Base-by-base conservation (phyloP, 2,329 filamentous ascomycete species). In the Aplosporella prunicola region DNA sequence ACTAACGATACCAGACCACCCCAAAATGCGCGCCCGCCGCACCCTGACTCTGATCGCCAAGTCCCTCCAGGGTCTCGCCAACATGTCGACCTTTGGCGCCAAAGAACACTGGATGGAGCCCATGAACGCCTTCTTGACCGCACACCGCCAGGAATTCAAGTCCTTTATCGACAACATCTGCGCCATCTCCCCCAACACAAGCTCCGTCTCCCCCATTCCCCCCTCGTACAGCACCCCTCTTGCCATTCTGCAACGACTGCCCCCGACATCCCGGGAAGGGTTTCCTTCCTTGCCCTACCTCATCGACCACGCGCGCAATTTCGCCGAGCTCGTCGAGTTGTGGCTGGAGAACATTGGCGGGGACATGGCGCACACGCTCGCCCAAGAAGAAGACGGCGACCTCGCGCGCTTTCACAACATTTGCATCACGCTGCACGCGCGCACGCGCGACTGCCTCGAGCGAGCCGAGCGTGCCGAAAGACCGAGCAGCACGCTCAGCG, bases 81-180 rank as follows among this genome's bases (percentile, higher is more conserved):
- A 95, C 56, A 72, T 95, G 61, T 84, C 85, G 2, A 86, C 78
- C 0, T 95, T 95, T 54, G 89, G 89, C 26, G 88, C 83, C 53
- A 93, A 94, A 56, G 89, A 96, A 59, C 78, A 82, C n/a, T 96
- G 87, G 86, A 95, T 96, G 88, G 88, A 94, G 62, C 87, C 87
- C 0, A 96, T 96, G 89, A 96, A 95, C 54, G 75, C 74, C 28
- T 95, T 95, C 50, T 66, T 96, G 31, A 72, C 70, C 7, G 69
- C 76, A 1, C 80, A 93, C 51, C 76, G 87, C 14, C 72, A 80
- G 49, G 75, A 82, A 25, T 86, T 95, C 60, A 93, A 88, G 56
- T 74, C 80, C 31, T 95, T 88, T 50, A 81, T 95, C 43, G 88
- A 96, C 54, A 71, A 77, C 20, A 76, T 95, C 31, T 95, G 89